Conservation (phyloP, 1,284 basidiomycete genomes). For the Ganoderma resinaceum region DNA sequence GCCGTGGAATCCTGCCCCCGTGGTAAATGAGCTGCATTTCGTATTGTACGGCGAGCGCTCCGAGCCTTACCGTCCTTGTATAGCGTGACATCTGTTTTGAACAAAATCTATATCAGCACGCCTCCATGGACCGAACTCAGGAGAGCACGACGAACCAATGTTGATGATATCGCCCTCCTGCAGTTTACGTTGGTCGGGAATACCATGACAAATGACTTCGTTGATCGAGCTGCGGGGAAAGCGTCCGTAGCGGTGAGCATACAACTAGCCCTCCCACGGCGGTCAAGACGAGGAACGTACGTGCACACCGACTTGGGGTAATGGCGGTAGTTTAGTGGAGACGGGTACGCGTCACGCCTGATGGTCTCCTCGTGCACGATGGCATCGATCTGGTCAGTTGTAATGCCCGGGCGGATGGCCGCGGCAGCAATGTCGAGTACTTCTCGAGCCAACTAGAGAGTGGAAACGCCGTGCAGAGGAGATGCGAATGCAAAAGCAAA, state of each 20-base stretch:
- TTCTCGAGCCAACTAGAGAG: constrained; percentile 81
- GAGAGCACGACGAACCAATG: constrained; percentile 61
- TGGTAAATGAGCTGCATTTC: neutral
- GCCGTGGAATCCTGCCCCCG: constrained; percentile 78
- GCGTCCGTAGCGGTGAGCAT: neutral
- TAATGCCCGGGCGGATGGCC: constrained; percentile 87
- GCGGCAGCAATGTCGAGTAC: constrained; percentile 92
- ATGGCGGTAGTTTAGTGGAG: constrained; percentile 90
- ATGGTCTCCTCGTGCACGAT: constrained; percentile 96
- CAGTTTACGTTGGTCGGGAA: constrained; percentile 88
- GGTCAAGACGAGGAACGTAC: constrained; percentile 52
- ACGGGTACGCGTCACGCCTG: constrained; percentile 93
- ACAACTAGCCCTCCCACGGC: neutral
- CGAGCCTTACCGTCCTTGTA: constrained; percentile 70
- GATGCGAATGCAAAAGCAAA: constrained; percentile 5
- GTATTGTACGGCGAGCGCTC: too few species aligned
- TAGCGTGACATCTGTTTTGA: constrained; percentile 59
- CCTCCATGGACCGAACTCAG: neutral
- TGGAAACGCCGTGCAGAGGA: constrained; percentile 12
- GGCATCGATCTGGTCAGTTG: constrained; percentile 94
- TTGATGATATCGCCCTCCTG: constrained; percentile 95
- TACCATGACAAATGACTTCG: constrained; percentile 97
- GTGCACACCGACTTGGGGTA: constrained; percentile 99
- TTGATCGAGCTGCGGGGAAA: constrained; percentile 77
- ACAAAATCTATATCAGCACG: neutral